Percentiles rank a stretch among this genome's conserved stretches.
Evolutionary conservation across 192 early-diverging fungal genomes (phyloP).

Genomic region (Chytriomyces sp.): DNA sequence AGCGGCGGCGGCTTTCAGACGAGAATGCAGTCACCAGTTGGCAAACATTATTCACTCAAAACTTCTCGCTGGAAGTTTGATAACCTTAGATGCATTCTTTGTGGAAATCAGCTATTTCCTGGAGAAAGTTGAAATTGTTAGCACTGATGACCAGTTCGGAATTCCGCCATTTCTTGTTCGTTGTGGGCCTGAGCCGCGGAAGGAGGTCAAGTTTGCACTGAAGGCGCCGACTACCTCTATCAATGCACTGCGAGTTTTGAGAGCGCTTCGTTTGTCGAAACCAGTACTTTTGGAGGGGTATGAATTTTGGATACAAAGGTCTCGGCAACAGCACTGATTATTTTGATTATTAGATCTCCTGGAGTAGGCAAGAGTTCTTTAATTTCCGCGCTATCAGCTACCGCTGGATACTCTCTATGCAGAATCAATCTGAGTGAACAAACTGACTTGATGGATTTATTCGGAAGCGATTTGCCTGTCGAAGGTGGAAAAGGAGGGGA

Average conservation of each 20-base stretch:
- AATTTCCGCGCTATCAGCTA: slow-evolving; percentile 76
- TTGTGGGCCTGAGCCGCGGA: slow-evolving; percentile 58
- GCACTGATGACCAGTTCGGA: slow-evolving; percentile 57
- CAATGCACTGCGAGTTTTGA: slow-evolving; percentile 83
- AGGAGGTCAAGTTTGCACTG: slow-evolving; percentile 75
- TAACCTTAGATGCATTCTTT: slow-evolving; percentile 10
- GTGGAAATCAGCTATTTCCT: slow-evolving; percentile 17
- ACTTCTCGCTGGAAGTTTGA: background rate
- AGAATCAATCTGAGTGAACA: slow-evolving; percentile 98
- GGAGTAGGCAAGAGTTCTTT: slow-evolving; percentile 97
- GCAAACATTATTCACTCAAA: slow-evolving; percentile 10
- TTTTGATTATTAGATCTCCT: slow-evolving; percentile 61
- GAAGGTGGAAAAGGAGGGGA: slow-evolving; percentile 83
- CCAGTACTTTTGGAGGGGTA: slow-evolving; percentile 91
- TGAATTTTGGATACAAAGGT: background rate
- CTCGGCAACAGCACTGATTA: background rate
- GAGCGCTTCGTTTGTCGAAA: slow-evolving; percentile 89
- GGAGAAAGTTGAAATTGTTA: slow-evolving; percentile 27
- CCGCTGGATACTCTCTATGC: slow-evolving; percentile 83
- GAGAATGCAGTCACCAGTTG: slow-evolving; percentile 27
- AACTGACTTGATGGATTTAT: slow-evolving; percentile 97
- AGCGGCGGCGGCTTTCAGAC: slow-evolving; percentile 20
- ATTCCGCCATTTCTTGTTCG: slow-evolving; percentile 83
- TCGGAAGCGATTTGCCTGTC: slow-evolving; percentile 96
- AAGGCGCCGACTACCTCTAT: slow-evolving; percentile 89